Conservation (phyloP, 2,329 filamentous ascomycete species). For the Macrophomina tecta region DNA sequence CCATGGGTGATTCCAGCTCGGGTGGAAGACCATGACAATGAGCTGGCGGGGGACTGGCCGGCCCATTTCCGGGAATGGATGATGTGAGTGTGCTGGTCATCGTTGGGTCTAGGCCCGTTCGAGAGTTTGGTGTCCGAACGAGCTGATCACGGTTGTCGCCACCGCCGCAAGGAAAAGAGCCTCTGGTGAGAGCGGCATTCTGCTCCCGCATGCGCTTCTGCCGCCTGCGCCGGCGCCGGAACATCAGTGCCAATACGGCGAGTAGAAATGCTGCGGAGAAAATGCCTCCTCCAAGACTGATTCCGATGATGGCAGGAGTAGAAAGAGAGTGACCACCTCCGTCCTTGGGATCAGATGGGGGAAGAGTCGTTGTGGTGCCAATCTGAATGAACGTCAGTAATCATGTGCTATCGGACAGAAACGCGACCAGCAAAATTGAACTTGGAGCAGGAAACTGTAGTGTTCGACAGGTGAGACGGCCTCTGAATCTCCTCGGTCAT, state of each 20-base stretch:
- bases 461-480: no score
- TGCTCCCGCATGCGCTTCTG: not conserved
- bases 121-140: not conserved
- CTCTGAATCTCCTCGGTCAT: no score
- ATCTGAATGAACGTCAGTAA: not conserved
- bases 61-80: not conserved
- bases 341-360: not conserved
- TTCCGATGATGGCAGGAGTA: constrained; percentile 8
- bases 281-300: constrained; percentile 18
- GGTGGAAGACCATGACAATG: not conserved
- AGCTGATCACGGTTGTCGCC: not conserved
- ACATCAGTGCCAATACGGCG: not conserved
- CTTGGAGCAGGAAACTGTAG: no score
- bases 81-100: not conserved
- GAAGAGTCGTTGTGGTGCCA: not conserved
- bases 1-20: constrained; percentile 8
- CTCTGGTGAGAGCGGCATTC: not conserved
- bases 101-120: not conserved
- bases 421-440: not conserved
- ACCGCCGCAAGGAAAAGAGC: not conserved
- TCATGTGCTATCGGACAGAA: not conserved
- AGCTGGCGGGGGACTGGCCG: not conserved
- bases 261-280: not conserved
- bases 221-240: constrained; percentile 8
- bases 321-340: not conserved